A percentile compares a stretch with the other conserved stretches of the same genome.
Evolutionary conservation across 2,329 filamentous ascomycete genomes (phyloP).

Genomic region (Akanthomyces uredinophilus): DNA sequence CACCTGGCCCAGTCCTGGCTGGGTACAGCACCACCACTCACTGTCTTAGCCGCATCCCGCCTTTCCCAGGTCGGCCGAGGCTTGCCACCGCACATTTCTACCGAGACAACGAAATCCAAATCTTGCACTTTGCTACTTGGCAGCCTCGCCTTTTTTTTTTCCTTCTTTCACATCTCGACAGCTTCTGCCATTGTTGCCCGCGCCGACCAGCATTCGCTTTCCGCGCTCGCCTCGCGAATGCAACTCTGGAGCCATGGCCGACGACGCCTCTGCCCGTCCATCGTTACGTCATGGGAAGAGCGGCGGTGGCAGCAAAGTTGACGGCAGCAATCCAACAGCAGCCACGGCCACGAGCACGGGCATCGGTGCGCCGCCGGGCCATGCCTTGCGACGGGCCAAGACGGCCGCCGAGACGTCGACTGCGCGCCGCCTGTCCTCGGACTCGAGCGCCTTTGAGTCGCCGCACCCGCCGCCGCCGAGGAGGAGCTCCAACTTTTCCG

Average conservation of each 20-base stretch:
- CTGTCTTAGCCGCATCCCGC: neutral
- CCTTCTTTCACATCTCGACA: neutral
- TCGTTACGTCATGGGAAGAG: slow-evolving; percentile 11
- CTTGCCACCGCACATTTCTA: neutral
- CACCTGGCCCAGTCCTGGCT: neutral
- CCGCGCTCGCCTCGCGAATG: neutral
- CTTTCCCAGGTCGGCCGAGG: neutral
- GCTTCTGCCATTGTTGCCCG: neutral
- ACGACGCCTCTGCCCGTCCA: slow-evolving; percentile 17
- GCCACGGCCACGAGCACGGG: slow-evolving; percentile 8
- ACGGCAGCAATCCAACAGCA: neutral
- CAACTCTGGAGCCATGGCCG: slow-evolving; percentile 16
- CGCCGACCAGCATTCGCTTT: neutral
- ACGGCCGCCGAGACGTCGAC: slow-evolving; percentile 35
- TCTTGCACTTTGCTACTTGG: neutral
- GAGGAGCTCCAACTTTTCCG: slow-evolving; percentile 73
- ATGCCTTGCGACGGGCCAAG: slow-evolving; percentile 37
- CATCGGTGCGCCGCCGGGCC: slow-evolving; percentile 24
- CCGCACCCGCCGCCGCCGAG: slow-evolving; percentile 40
- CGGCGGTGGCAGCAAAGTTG: slow-evolving; percentile 6
- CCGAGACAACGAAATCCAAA: neutral
- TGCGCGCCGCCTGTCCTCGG: slow-evolving; percentile 21
- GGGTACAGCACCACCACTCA: neutral
- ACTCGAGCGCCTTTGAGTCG: slow-evolving; percentile 23
- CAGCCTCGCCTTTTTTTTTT: neutral